Evolutionary conservation across 1,139 yeast genomes (phyloP).

Genomic region (Kluyveromyces sp.): DNA sequence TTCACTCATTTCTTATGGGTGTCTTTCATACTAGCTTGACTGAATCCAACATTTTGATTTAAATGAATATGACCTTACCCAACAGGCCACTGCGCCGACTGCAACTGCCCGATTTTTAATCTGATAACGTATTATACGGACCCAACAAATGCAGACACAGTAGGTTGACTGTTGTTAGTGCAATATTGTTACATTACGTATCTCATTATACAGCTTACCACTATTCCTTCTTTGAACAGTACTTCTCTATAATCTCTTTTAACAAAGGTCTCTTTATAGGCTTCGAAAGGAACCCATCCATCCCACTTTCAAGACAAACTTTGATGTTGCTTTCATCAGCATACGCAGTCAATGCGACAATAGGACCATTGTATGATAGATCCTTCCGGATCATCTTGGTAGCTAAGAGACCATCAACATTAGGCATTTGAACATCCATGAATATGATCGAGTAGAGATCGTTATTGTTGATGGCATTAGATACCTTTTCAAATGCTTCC

Average conservation of each 20-base stretch:
- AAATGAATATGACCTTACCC: background rate
- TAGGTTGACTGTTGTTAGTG: too few relatives aligned
- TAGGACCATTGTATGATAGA: conserved; percentile 61
- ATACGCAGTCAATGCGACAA: conserved; percentile 90
- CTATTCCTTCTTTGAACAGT: conserved; percentile 24
- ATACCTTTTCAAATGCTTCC: conserved; percentile 66
- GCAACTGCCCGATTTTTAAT: background rate
- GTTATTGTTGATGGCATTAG: conserved; percentile 37
- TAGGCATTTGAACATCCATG: conserved; percentile 98
- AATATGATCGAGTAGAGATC: conserved; percentile 64
- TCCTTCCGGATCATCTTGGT: conserved; percentile 65
- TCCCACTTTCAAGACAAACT: conserved; percentile 73
- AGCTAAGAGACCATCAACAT: conserved; percentile 78
- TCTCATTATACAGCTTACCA: conserved; percentile 8
- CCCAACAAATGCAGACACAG: too few relatives aligned
- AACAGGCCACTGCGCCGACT: background rate
- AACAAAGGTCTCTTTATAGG: conserved; percentile 73
- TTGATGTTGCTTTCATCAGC: conserved; percentile 81
- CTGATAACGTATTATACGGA: too few relatives aligned
- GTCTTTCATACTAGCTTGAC: conserved; percentile 7
- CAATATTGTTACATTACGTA: conserved; percentile 2
- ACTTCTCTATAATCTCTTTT: conserved; percentile 39
- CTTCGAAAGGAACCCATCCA: conserved; percentile 82
- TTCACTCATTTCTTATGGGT: conserved; percentile 3
- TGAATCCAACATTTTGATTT: conserved; percentile 7